Conservation (phyloP, 805 yeast genomes). For the Spathaspora sp. region DNA sequence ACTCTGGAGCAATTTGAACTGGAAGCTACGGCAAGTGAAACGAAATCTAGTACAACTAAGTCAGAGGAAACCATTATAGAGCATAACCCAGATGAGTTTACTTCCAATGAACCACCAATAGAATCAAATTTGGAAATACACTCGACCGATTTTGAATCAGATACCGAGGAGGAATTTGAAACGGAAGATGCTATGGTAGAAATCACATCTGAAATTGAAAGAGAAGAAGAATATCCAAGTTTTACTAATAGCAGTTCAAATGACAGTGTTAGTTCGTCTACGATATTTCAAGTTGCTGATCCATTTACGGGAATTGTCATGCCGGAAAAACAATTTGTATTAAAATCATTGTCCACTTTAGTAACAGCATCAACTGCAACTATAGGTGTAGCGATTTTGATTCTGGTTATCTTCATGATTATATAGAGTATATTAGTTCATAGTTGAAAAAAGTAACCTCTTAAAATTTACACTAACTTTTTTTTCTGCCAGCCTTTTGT, state of each 20-base stretch:
- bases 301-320: constrained; percentile 7
- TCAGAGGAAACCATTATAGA: not conserved
- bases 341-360: constrained; percentile 1
- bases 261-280: not conserved
- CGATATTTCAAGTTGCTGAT: not conserved
- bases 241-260: not conserved
- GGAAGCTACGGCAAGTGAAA: not conserved
- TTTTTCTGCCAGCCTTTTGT: no score
- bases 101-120: not conserved
- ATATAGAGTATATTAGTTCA: not conserved
- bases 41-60: not conserved
- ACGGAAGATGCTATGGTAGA: not conserved
- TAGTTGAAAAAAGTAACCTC: not conserved
- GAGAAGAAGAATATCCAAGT: not conserved
- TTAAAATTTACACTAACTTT: not conserved
- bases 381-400: not conserved
- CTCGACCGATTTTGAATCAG: not conserved
- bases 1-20: no score
- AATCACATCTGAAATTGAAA: not conserved
- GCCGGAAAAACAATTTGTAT: constrained; percentile 3
- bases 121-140: not conserved
- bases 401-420: not conserved
- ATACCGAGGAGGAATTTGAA: not conserved
- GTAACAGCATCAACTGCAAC: not conserved
- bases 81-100: not conserved